Evolutionary conservation across 805 yeast genomes (phyloP).

Genomic region (Saccharomycopsis sp.): DNA sequence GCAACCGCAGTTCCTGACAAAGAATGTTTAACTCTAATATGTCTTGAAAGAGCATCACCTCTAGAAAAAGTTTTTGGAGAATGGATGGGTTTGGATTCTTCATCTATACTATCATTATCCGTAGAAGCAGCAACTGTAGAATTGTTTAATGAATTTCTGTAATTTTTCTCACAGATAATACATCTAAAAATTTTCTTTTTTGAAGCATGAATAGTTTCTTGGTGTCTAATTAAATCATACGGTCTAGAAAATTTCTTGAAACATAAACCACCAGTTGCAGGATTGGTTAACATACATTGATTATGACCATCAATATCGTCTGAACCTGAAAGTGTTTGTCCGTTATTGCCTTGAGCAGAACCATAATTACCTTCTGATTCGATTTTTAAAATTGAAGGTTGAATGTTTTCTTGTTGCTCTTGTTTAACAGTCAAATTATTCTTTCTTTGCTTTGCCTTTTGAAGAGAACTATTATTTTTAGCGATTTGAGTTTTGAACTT

Average conservation of each 20-base stretch:
- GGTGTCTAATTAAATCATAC: slow-evolving; percentile 89
- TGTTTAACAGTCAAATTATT: too few species aligned
- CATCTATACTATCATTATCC: slow-evolving; percentile 2
- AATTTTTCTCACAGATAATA: slow-evolving; percentile 62
- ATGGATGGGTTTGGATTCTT: slow-evolving; percentile 2
- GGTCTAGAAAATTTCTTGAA: slow-evolving; percentile 83
- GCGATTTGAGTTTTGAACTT: not conserved
- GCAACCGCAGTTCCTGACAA: slow-evolving; percentile 55
- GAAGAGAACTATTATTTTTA: not conserved
- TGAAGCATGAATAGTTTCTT: slow-evolving; percentile 89
- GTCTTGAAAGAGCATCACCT: slow-evolving; percentile 90
- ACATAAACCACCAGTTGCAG: slow-evolving; percentile 55
- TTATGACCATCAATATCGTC: slow-evolving; percentile 21
- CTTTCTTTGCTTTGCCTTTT: slow-evolving; percentile 2
- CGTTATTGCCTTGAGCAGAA: too few species aligned
- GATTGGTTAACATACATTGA: slow-evolving; percentile 49
- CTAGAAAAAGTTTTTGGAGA: slow-evolving; percentile 75
- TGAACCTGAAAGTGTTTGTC: too few species aligned
- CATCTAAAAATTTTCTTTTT: slow-evolving; percentile 81
- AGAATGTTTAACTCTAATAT: slow-evolving; percentile 84
- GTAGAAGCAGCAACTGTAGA: not conserved
- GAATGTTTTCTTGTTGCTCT: too few species aligned
- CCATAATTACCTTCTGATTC: too few species aligned
- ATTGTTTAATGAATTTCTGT: slow-evolving; percentile 35
- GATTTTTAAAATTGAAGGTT: too few species aligned